Percentiles rank a stretch among this genome's conserved stretches.
phyloP scores from a whole-genome alignment of 176 grass and related monocot genomes.

The Pontederia crassipes region DNA sequence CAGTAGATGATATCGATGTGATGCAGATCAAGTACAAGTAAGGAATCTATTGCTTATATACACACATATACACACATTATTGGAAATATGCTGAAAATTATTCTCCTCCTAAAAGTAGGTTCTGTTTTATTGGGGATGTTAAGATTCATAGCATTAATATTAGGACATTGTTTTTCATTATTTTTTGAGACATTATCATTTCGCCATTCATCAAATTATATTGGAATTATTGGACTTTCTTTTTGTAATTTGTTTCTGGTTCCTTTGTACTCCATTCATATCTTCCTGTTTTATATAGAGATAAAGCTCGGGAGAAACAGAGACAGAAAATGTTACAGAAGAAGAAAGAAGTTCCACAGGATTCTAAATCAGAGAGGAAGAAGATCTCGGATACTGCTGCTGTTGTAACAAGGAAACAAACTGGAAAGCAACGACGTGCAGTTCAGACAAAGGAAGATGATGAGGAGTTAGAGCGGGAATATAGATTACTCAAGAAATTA shows the following conservation, averaged over 20 bases:
- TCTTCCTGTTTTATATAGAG: conserved; percentile 29
- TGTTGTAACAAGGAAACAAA: conserved; percentile 64
- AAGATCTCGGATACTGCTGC: conserved; percentile 7
- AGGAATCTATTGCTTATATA: conserved; percentile 18
- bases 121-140: too few species aligned
- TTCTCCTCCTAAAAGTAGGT: too few species aligned
- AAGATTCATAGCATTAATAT: too few species aligned
- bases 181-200: too few species aligned
- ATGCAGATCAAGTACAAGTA: conserved; percentile 91
- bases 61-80: not conserved
- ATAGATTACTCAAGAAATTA: conserved; percentile 74
- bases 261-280: not conserved
- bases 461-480: conserved; percentile 73
- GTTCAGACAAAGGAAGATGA: conserved; percentile 85
- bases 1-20: conserved; percentile 42
- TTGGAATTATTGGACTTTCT: too few species aligned
- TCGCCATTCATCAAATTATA: too few species aligned
- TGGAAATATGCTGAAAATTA: too few species aligned
- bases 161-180: too few species aligned
- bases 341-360: conserved; percentile 40
- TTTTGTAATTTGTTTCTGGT: too few species aligned
- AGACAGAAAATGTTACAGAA: conserved; percentile 63
- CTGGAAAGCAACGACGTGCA: conserved; percentile 54
- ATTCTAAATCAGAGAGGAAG: conserved; percentile 39
- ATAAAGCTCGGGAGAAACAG: conserved; percentile 80